Evolutionary conservation across 768 basidiomycete species (phyloP), one percentile per base, ranked within the genome.

Genomic region (Albatrellus ellisii): DNA sequence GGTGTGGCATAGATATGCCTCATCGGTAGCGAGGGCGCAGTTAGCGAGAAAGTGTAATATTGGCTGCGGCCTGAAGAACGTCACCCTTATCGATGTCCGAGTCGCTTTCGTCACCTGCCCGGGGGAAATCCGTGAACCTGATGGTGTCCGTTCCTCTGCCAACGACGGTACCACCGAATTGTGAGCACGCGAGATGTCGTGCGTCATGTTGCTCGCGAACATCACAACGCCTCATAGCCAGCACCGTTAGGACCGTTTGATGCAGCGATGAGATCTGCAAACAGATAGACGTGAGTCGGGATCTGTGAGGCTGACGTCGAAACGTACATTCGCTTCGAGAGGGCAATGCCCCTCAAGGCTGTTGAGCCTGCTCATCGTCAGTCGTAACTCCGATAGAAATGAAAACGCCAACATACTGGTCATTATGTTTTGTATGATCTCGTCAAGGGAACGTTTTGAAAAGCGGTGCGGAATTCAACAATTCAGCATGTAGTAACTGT

Each of bases 191-290:
- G 62, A 65, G 28, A 63, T 59, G 43, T 80, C 80, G 41, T 72
- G 74, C 1, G 75, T 78, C 2, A 69, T 69, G 46, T 79, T 70
- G 2, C 77, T 77, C 11, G 70, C 69, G 51, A 76, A 75, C 0
- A 73, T 59, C 17, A 70, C 59, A 51, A 85, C 81, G 39, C 71
- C 73, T 69, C 65, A 86, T 76, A 56, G 89, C 83, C 21, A 88
- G 64, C 45, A 86, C 69, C 6, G 76, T 75, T 17, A 80, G 47
- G 36, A 89, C 71, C 17, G 77, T 71, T 46, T 72, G 72, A 52
- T 77, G 74, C 6, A 86, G 61, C 14, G 78, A 66, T 0, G 70
- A 65, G n/a, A 78, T 77, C 83, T 87, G 45, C 12, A 39, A n/a
- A 39, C 21, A 27, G 6, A 32, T 46, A 36, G 44, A 14, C 15